These are phyloP conservation scores for Solanum raphanifolium DNA, from an alignment of 257 asterid species.

Conservation along the genomic window DNA sequence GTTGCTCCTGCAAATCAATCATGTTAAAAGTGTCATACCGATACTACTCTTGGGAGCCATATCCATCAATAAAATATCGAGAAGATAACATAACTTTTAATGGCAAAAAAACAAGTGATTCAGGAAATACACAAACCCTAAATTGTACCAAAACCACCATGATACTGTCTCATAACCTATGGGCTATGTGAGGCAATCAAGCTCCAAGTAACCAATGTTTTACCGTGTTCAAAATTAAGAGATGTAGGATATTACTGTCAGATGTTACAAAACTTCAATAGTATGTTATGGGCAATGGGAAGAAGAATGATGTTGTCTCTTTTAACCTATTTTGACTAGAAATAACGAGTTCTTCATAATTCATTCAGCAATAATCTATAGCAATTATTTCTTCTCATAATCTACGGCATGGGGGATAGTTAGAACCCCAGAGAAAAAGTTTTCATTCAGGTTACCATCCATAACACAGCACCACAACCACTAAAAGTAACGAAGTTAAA, in stretches of 20 bases:
- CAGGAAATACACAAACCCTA: background rate
- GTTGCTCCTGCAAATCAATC: slow-evolving; percentile 52
- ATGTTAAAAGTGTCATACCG: background rate
- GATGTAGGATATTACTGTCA: background rate
- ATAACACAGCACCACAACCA: background rate
- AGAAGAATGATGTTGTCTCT: background rate
- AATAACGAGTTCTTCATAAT: background rate
- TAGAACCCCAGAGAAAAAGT: background rate
- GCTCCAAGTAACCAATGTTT: background rate
- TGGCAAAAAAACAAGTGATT: background rate
- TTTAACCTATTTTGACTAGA: background rate
- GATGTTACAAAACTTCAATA: background rate
- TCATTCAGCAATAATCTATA: background rate
- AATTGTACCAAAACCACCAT: background rate
- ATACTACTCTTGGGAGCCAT: background rate
- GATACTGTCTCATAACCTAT: background rate
- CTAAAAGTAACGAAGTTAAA: background rate
- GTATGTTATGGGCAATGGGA: background rate
- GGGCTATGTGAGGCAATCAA: background rate
- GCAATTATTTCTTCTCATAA: background rate
- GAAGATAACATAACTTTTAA: background rate
- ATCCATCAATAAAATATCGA: background rate
- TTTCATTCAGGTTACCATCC: background rate
- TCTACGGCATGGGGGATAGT: background rate
- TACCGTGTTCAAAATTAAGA: background rate